phyloP scores from a whole-genome alignment of 108 stramenopile species.

The Seminavis robusta region DNA sequence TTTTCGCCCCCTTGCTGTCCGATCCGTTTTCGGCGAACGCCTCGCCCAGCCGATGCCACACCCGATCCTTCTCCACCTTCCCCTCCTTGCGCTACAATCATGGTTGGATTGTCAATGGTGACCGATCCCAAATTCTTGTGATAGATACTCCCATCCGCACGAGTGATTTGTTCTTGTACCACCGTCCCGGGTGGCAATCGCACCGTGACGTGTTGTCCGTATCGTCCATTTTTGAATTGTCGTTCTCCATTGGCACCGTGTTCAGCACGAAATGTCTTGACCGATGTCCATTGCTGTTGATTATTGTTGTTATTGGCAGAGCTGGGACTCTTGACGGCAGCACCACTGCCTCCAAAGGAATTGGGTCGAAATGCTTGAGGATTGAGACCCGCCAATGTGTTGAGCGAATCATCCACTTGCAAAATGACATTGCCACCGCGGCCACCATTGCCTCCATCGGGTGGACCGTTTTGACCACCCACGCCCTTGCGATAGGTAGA shows the following conservation, averaged over 20 bases:
- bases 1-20: slow-evolving; percentile 76
- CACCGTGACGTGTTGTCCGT: slow-evolving; percentile 71
- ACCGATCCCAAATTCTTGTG: slow-evolving; percentile 43
- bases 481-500: slow-evolving; percentile 75
- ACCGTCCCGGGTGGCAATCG: slow-evolving; percentile 94
- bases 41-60: slow-evolving; percentile 53
- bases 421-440: slow-evolving; percentile 89
- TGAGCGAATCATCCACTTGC: slow-evolving; percentile 73
- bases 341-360: slow-evolving; percentile 78
- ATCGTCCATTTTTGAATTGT: slow-evolving; percentile 62
- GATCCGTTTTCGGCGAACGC: slow-evolving; percentile 61
- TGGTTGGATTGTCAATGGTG: slow-evolving; percentile 31
- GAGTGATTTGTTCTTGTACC: slow-evolving; percentile 72
- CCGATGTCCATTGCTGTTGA: too few relatives aligned
- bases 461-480: slow-evolving; percentile 71
- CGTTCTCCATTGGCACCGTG: slow-evolving; percentile 84
- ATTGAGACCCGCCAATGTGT: slow-evolving; percentile 84
- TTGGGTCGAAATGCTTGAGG: slow-evolving; percentile 71
- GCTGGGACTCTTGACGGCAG: slow-evolving; percentile 25
- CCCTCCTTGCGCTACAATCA: slow-evolving; percentile 67
- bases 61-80: slow-evolving; percentile 78
- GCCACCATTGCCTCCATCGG: slow-evolving; percentile 94
- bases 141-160: slow-evolving; percentile 13
- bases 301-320: slow-evolving; percentile 16
- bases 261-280: slow-evolving; percentile 69